Evolutionary conservation across 176 grass and related monocot genomes (phyloP).

Genomic region (Zizania latifolia): DNA sequence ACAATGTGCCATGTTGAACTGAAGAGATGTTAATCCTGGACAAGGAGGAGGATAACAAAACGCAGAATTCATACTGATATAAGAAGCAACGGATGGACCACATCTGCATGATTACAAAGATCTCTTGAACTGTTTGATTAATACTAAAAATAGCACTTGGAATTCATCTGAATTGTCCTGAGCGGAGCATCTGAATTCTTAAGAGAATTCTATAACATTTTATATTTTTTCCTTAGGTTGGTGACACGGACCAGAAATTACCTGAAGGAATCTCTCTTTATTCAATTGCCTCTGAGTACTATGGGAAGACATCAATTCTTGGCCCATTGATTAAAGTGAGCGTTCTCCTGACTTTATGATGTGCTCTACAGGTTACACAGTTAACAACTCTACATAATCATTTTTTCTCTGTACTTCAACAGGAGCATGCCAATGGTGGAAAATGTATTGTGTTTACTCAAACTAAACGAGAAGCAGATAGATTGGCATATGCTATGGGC

Average conservation of each 20-base stretch:
- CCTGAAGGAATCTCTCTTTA: constrained; percentile 88
- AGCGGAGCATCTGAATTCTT: not conserved
- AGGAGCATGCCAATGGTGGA: constrained; percentile 95
- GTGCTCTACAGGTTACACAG: not conserved
- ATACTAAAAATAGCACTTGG: not conserved
- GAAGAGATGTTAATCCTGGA: not conserved
- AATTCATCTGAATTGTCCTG: constrained; percentile 1
- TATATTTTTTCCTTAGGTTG: constrained; percentile 54
- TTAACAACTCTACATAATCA: not conserved
- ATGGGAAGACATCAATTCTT: constrained; percentile 78
- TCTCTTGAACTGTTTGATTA: not conserved
- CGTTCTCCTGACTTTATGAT: not conserved
- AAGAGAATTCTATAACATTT: constrained; percentile 9
- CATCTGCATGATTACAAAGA: not conserved
- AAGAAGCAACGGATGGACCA: not conserved
- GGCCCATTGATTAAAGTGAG: constrained; percentile 81
- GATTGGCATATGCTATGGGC: constrained; percentile 76
- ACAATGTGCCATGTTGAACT: not conserved
- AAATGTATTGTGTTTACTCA: constrained; percentile 98
- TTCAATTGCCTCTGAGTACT: constrained; percentile 75
- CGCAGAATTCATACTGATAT: not conserved
- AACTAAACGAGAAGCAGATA: constrained; percentile 91
- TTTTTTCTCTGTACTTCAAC: constrained; percentile 2
- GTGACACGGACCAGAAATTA: constrained; percentile 89
- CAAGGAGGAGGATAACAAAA: not conserved